phyloP scores from a whole-genome alignment of 2,329 filamentous ascomycete species.

The Trichoderma cornu-damae region DNA sequence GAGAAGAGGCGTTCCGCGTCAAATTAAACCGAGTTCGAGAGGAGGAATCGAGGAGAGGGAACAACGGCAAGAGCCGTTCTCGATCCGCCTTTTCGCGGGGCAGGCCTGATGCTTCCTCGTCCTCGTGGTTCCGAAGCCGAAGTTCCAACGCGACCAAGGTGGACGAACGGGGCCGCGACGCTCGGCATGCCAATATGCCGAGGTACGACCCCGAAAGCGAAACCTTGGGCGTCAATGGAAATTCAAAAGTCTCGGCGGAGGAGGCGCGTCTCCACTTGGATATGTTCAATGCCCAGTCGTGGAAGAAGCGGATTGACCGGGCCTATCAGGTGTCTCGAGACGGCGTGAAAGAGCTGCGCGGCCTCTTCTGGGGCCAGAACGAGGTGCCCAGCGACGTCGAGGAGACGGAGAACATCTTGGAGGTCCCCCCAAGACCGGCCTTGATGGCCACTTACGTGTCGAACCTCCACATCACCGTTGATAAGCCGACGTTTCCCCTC shows the following conservation, averaged over 20 bases:
- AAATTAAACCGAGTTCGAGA: conserved; percentile 82
- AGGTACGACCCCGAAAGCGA: conserved; percentile 78
- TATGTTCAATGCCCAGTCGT: conserved; percentile 78
- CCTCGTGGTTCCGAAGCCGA: conserved; percentile 46
- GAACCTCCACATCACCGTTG: conserved; percentile 77
- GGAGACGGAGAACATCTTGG: conserved; percentile 78
- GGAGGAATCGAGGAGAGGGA: conserved; percentile 55
- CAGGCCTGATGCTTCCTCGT: conserved; percentile 27
- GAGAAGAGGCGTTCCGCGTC: conserved; percentile 82
- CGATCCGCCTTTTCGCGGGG: conserved; percentile 46
- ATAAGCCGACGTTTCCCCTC: conserved; percentile 89
- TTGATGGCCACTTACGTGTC: conserved; percentile 75
- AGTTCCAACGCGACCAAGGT: conserved; percentile 46
- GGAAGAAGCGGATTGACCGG: conserved; percentile 85
- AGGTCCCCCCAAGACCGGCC: conserved; percentile 77
- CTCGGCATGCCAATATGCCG: conserved; percentile 43
- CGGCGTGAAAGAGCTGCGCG: conserved; percentile 72
- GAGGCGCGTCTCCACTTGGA: conserved; percentile 73
- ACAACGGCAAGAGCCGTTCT: conserved; percentile 46
- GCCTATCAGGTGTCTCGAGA: conserved; percentile 63
- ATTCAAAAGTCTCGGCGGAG: conserved; percentile 65
- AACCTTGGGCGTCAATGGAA: conserved; percentile 59
- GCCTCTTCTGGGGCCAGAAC: conserved; percentile 76
- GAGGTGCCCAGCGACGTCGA: conserved; percentile 75
- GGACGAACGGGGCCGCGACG: conserved; percentile 29